Evolutionary conservation across 2,329 filamentous ascomycete genomes (phyloP).

Genomic region (Clonostachys byssicola): DNA sequence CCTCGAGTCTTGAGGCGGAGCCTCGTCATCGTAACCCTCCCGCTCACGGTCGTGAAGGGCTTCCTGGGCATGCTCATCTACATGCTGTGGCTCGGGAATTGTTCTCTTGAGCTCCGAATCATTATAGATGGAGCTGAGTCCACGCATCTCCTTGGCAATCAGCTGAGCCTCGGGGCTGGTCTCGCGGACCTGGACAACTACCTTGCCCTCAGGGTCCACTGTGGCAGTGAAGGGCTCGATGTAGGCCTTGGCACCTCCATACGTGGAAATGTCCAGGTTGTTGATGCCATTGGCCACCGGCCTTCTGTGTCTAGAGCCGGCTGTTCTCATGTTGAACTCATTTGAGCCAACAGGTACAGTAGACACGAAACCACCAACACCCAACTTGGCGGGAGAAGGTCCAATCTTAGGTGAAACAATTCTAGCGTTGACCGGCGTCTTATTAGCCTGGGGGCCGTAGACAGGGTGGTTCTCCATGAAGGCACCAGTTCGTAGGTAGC

Average conservation of each 20-base stretch:
- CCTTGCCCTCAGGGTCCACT: constrained; percentile 44
- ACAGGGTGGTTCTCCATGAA: constrained; percentile 56
- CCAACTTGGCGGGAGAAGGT: constrained; percentile 34
- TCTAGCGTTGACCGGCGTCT: constrained; percentile 43
- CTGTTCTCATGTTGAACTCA: constrained; percentile 25
- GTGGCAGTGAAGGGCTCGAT: constrained; percentile 37
- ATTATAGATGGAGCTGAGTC: constrained; percentile 24
- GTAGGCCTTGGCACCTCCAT: constrained; percentile 52
- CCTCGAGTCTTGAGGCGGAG: background rate
- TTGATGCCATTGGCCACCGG: constrained; percentile 25
- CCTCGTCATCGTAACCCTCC: background rate
- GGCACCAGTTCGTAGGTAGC: constrained; percentile 52
- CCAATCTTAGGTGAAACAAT: constrained; percentile 40
- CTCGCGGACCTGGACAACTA: constrained; percentile 38
- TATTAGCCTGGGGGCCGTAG: constrained; percentile 52
- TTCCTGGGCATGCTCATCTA: background rate
- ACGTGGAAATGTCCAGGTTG: constrained; percentile 38
- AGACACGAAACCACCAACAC: constrained; percentile 50
- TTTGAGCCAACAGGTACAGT: constrained; percentile 34
- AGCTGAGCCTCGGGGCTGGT: constrained; percentile 29
- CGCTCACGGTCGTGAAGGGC: background rate
- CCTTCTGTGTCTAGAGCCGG: constrained; percentile 1
- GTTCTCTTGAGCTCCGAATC: constrained; percentile 10
- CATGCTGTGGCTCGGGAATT: constrained; percentile 2
- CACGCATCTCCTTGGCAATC: constrained; percentile 40